Evolutionary conservation across 2,329 filamentous ascomycete genomes (phyloP).

Genomic region (Penicillium sumatraense): DNA sequence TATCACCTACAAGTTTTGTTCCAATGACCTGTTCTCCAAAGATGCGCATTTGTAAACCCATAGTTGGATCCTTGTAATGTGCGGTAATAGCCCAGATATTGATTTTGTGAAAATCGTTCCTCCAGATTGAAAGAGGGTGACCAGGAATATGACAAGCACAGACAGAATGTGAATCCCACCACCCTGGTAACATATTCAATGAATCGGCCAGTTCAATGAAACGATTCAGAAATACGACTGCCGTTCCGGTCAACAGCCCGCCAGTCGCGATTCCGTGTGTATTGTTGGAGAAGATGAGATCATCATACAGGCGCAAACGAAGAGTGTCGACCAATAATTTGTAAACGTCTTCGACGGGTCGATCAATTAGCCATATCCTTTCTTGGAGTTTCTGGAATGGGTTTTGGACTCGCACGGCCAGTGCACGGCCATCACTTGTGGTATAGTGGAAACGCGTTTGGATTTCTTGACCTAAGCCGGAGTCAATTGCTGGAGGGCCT

Average conservation of each 20-base stretch:
- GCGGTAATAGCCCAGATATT: neutral
- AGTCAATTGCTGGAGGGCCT: too few species aligned
- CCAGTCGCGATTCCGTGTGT: neutral
- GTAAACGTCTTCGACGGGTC: constrained; percentile 52
- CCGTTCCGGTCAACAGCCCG: neutral
- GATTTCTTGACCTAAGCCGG: too few species aligned
- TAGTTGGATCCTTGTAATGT: constrained; percentile 1
- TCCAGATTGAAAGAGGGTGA: too few species aligned
- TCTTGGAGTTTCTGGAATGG: constrained; percentile 43
- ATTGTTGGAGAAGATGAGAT: neutral
- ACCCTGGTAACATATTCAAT: neutral
- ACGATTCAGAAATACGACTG: neutral
- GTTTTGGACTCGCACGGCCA: neutral
- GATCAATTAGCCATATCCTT: constrained; percentile 51
- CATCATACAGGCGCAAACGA: constrained; percentile 43
- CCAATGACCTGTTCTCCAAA: constrained; percentile 10
- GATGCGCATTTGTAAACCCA: constrained; percentile 9
- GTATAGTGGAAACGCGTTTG: too few species aligned
- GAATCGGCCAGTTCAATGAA: constrained; percentile 7
- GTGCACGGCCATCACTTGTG: neutral
- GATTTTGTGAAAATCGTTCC: neutral
- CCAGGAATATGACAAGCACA: too few species aligned
- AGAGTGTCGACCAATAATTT: constrained; percentile 54
- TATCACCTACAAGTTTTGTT: neutral
- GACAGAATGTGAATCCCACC: neutral